Conservation (phyloP, 2,329 filamentous ascomycete genomes). For the Aspergillus vadensis region DNA sequence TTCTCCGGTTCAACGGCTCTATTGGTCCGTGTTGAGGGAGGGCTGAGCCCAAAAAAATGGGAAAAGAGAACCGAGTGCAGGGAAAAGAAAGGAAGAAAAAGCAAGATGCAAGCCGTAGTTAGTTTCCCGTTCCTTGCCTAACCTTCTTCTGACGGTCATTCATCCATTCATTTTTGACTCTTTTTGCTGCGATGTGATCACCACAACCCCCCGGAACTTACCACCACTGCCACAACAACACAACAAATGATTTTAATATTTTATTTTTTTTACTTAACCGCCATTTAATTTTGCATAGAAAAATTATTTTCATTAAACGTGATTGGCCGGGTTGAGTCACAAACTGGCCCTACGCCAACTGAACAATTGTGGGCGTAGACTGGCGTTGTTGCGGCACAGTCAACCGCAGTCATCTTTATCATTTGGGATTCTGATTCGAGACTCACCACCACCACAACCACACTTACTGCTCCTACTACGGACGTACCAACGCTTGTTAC, state of each 20-base stretch:
- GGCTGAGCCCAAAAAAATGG: conserved; percentile 2
- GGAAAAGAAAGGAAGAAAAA: conserved; percentile 18
- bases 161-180: not conserved
- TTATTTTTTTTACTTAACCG: conserved; percentile 8
- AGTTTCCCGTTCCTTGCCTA: conserved; percentile 19
- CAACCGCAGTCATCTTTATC: conserved; percentile 23
- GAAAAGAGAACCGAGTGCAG: conserved; percentile 14
- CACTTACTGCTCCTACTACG: not conserved
- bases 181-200: not conserved
- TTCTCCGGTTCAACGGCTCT: conserved; percentile 10
- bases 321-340: conserved; percentile 12
- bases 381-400: conserved; percentile 26
- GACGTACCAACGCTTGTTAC: not conserved
- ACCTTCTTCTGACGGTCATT: conserved; percentile 19
- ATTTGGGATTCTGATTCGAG: conserved; percentile 26
- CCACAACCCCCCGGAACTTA: not conserved
- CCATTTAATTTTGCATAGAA: conserved; percentile 2
- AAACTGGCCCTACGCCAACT: conserved; percentile 12
- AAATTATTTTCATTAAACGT: conserved; percentile 15
- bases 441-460: conserved; percentile 19
- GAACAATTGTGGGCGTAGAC: conserved; percentile 18
- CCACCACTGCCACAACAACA: not conserved
- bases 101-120: conserved; percentile 20
- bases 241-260: conserved; percentile 1
- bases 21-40: conserved; percentile 12